Evolutionary conservation across 2,329 filamentous ascomycete genomes (phyloP), one percentile per base, ranked within the genome.

Genomic region (Rutstroemia sydowiana): DNA sequence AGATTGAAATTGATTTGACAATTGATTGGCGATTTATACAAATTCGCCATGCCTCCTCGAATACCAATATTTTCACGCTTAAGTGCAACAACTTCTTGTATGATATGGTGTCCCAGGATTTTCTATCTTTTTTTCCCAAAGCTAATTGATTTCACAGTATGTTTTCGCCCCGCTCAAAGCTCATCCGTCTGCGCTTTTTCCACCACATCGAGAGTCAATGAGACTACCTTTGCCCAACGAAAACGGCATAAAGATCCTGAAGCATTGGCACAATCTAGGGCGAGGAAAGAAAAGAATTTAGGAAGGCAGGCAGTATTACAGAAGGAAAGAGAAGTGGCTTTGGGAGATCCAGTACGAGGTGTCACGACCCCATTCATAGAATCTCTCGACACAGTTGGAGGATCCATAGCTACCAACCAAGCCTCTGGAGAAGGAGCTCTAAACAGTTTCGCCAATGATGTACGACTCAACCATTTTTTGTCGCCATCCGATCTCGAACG

Each of bases 281-380:
- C 90, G 66, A 84, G 88, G 56, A 95, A 92, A 70, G 82, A 85
- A 10, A 88, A 86, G 59, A 95, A 95, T 66, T 68, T 92, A 42
- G 79, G 85, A 64, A 82, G 88, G 47, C 88, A 85, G 63, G 75
- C 80, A 56, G 81, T 82, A 57, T 77, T 97, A 51, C 69, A 81
- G 55, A 72, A 80, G 57, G 74, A 83, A 65, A 82, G 88, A 54
- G 75, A 80, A 53, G 75, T 75, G 43, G 75, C 76, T 42, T 75
- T 85, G 59, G 92, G 92, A 46, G 81, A 95, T 68, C 87, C 90
- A 1, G 75, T 98, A 57, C 79, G 84, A 61, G 93, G 92, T 65
- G 76, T 84, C 54, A 70, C 78, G 34, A 96, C 93, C 14, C 80
- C 90, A 28, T 96, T 95, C 65, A 73, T 95, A 62, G 78, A 88